phyloP scores from a whole-genome alignment of 1,284 basidiomycete species.

The Mycena sp. region DNA sequence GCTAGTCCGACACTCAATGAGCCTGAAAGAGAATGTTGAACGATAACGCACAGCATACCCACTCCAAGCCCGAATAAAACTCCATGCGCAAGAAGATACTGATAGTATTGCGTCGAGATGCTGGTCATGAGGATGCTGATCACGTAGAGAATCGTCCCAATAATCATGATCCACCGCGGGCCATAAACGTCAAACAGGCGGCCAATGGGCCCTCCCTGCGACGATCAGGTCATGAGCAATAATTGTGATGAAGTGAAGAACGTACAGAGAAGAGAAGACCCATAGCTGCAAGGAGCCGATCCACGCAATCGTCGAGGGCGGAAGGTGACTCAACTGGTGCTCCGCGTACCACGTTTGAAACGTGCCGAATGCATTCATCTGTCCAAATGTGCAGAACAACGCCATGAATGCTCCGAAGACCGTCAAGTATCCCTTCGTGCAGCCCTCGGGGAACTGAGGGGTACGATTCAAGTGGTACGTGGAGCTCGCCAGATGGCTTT shows the following conservation, averaged over 20 bases:
- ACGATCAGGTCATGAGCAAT: conserved; percentile 2
- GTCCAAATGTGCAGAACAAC: conserved; percentile 60
- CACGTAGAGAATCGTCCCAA: conserved; percentile 53
- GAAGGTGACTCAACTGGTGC: conserved; percentile 51
- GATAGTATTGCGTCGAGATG: conserved; percentile 62
- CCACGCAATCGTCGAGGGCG: conserved; percentile 59
- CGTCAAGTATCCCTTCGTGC: conserved; percentile 47
- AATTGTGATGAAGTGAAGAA: conserved; percentile 31
- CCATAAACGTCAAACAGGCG: conserved; percentile 61
- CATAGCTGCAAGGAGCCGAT: conserved; percentile 62
- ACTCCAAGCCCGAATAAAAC: conserved; percentile 67
- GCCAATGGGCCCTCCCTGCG: conserved; percentile 46
- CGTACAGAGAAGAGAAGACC: conserved; percentile 60
- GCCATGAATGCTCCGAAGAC: conserved; percentile 58
- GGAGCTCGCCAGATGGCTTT: conserved; percentile 24
- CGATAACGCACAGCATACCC: conserved; percentile 59
- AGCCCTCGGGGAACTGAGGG: conserved; percentile 41
- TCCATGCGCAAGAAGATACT: conserved; percentile 69
- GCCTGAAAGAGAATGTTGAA: conserved; percentile 15
- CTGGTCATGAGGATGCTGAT: conserved; percentile 62
- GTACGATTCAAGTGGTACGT: conserved; percentile 19
- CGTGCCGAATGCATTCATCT: conserved; percentile 61
- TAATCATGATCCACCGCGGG: conserved; percentile 54
- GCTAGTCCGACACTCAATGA: conserved; percentile 45
- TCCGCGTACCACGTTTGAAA: conserved; percentile 58